Base-by-base conservation (phyloP, 495 filamentous ascomycete species). In the Penicillium simplicissimum region DNA sequence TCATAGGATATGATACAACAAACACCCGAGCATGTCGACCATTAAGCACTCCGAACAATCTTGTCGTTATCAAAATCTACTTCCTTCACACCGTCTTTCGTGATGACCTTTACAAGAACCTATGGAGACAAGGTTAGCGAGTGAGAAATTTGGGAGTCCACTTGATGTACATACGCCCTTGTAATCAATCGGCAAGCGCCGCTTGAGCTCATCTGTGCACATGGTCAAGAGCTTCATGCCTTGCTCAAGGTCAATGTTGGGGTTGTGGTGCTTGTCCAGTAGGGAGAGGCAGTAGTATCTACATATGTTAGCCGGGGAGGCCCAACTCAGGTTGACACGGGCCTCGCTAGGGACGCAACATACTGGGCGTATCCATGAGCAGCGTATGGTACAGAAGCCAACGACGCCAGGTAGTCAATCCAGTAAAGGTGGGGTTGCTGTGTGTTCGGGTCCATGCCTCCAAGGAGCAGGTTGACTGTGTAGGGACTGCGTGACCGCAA, bases 301-400 rank as follows among this genome's bases (percentile, higher is more conserved):
- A 61, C 17, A 49, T 15, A 51, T 19, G 55, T 75, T 71, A 75
- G 72, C 58, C 58, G 36, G 8, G 31, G 11, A 40, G 7, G 23
- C 62, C 61, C 25, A 34, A 34, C 40, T 15, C 14, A 35, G 52
- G 17, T 13, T 36, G 17, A 17, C 40, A 25, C 8, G 28, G 58
- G 57, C 33, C n/a, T 0, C 37, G 23, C 17, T 25, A 17, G 17
- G 36, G 19, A 62, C 59, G 61, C 54, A 60, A 86, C 91, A 59
- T 88, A 94, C 87, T 98, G 95, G 36, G 95, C 96, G 77, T 98
- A 98, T 59, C 95, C 95, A 67, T 98, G 95, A 48, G 96, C 95
- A 28, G 95, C 96, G 74, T 98, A 98, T 63, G 95, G 95, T 34
- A 98, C 81, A 14, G 86, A 81, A 2, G 93, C 95, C 71, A 92